These are phyloP conservation scores for Cladorrhinum sp. DNA, from an alignment of 2,329 filamentous ascomycete genomes.

Conservation along the genomic window DNA sequence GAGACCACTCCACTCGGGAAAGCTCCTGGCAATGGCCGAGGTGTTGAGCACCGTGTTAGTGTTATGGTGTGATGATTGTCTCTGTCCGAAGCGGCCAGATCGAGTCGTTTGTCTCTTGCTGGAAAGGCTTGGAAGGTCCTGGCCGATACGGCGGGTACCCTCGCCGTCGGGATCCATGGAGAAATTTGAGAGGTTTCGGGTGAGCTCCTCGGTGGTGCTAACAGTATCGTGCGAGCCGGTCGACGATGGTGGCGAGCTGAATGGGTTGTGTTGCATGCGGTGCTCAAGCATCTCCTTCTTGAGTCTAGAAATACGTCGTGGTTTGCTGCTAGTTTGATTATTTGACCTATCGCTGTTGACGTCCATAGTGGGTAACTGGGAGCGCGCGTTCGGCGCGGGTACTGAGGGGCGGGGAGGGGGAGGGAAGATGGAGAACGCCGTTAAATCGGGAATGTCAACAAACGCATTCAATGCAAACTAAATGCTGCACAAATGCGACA, in stretches of 20 bases:
- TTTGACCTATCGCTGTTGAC: conserved; percentile 27
- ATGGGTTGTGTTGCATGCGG: conserved; percentile 51
- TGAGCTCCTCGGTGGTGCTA: conserved; percentile 51
- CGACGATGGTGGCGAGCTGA: conserved; percentile 57
- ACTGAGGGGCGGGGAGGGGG: background rate
- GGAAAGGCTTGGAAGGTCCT: conserved; percentile 39
- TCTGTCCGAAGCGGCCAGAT: conserved; percentile 28
- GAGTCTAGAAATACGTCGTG: conserved; percentile 30
- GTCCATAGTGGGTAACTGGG: conserved; percentile 21
- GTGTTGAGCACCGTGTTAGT: conserved; percentile 34
- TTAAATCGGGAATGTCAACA: background rate
- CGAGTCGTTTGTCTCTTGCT: conserved; percentile 22
- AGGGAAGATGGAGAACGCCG: background rate
- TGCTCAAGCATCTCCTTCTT: conserved; percentile 48
- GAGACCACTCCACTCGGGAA: conserved; percentile 47
- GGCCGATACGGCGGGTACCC: conserved; percentile 50
- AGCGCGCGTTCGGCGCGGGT: background rate
- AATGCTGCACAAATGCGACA: background rate
- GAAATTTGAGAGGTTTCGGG: conserved; percentile 51
- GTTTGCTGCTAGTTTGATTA: conserved; percentile 23
- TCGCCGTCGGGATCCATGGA: conserved; percentile 53
- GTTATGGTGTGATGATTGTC: conserved; percentile 25
- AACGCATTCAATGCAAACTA: background rate
- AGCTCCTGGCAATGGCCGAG: conserved; percentile 43
- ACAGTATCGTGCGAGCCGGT: conserved; percentile 57